These are phyloP conservation scores for Schoenoplectus triqueter DNA, from an alignment of 202 grass and related monocot genomes.

Conservation along the genomic window DNA sequence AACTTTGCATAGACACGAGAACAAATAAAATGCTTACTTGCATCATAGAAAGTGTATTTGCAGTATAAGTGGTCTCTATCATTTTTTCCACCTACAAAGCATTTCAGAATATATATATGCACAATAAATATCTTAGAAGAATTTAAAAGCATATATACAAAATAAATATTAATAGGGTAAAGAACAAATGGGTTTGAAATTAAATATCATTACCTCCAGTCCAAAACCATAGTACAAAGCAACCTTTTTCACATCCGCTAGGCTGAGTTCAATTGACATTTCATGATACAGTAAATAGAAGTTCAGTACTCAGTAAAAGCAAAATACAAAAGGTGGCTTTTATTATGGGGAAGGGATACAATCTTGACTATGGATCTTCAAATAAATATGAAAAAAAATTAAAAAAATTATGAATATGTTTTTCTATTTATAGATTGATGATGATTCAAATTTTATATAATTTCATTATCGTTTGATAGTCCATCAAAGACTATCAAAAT, in stretches of 20 bases:
- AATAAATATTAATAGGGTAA: slow-evolving; percentile 4
- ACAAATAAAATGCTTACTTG: slow-evolving; percentile 57
- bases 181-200: slow-evolving; percentile 6
- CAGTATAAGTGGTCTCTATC: slow-evolving; percentile 89
- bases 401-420: too few species aligned
- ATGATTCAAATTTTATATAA: too few species aligned
- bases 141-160: slow-evolving; percentile 24
- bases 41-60: slow-evolving; percentile 92
- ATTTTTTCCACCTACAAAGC: slow-evolving; percentile 75
- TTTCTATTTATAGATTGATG: too few species aligned
- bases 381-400: too few species aligned
- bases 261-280: slow-evolving; percentile 94
- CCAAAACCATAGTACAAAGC: slow-evolving; percentile 90
- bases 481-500: too few species aligned
- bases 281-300: slow-evolving; percentile 63
- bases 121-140: background rate
- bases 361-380: too few species aligned
- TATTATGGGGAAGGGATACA: too few species aligned
- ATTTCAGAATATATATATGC: slow-evolving; percentile 32
- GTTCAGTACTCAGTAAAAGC: slow-evolving; percentile 36
- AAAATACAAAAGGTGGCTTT: background rate
- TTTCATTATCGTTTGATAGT: too few species aligned
- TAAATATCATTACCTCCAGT: slow-evolving; percentile 67
- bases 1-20: slow-evolving; percentile 34
- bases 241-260: slow-evolving; percentile 96